Percentiles rank a stretch among this genome's conserved stretches.
Evolutionary conservation across 208 protist genomes (phyloP).

Genomic region (Leishmania mexicana): DNA sequence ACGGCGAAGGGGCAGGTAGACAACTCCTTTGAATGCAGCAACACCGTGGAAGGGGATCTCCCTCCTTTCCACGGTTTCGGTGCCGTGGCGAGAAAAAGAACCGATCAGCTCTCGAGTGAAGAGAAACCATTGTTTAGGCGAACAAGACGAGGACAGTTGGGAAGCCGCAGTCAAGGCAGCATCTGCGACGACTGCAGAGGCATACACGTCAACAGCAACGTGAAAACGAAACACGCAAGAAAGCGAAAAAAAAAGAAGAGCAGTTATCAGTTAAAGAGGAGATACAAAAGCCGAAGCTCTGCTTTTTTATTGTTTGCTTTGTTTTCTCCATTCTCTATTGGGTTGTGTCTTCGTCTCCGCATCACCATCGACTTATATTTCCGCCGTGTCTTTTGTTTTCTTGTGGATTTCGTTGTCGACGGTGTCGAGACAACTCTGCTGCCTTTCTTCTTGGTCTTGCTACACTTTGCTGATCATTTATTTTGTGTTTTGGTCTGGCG

Average conservation of each 20-base stretch:
- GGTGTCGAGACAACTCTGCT: neutral
- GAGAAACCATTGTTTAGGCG: neutral
- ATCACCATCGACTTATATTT: neutral
- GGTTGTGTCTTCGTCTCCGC: neutral
- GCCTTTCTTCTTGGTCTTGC: neutral
- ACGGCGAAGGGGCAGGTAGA: neutral
- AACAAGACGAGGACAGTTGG: neutral
- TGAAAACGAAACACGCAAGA: neutral
- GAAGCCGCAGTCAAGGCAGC: neutral
- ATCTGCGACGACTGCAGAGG: neutral
- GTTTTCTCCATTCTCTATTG: neutral
- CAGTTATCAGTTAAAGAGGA: neutral
- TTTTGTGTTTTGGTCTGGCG: neutral
- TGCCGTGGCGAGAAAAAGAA: neutral
- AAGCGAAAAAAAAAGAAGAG: neutral
- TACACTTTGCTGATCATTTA: neutral
- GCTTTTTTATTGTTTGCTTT: too few species aligned
- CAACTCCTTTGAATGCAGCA: neutral
- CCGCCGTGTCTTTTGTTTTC: neutral
- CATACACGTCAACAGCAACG: neutral
- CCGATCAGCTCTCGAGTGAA: neutral
- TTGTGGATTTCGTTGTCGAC: neutral
- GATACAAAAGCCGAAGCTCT: neutral
- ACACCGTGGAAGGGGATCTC: neutral
- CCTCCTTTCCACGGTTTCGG: neutral